Base-by-base conservation (phyloP, 2,329 filamentous ascomycete species). In the Apiospora hydei region DNA sequence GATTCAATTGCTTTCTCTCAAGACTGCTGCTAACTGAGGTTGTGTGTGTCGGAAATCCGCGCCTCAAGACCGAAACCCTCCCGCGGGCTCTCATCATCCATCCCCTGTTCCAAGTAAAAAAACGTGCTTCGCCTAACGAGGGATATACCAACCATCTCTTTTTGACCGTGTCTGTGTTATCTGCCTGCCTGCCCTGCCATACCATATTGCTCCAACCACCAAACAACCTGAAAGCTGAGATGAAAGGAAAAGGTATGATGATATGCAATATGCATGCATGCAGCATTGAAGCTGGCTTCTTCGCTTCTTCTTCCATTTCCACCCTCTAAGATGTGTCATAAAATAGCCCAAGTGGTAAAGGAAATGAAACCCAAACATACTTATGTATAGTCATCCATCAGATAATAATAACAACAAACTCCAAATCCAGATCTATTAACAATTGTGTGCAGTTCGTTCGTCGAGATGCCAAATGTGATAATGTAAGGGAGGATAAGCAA, bases 341-440 rank as follows among this genome's bases (percentile, higher is more conserved):
- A 64, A 64, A 64, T n/a, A 38, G 14, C 57, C 57, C 57, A 30
- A 1, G 3, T 2, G 1, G 38, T 3, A n/a, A 41, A 64, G 30
- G 11, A n/a, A 41, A 41, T 14, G 4, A 41, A 18, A n/a, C 18
- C 30, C 18, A n/a, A 64, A 21, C n/a, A 41, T 64, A 21, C n/a
- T 24, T 64, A n/a, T 61, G 26, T 38, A 41, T 38, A 61, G 44
- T 49, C 47, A 49, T 38, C 16, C 53, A 61, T 41, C 57, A 30
- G 41, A n/a, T 10, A 64, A 64, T 38, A 38, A 38, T 38, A 38
- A 8, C 34, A 24, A 64, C 34, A 24, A 64, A 64, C 57, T 64
- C 57, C 57, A 64, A 64, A 41, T 64, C 57, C 57, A 41, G 57
- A 41, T 64, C 57, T 64, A 64, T 64, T 41, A n/a, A 64, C 57